These are phyloP conservation scores for Peribolospora baueri DNA, from an alignment of 768 basidiomycete species.

Conservation along the genomic window DNA sequence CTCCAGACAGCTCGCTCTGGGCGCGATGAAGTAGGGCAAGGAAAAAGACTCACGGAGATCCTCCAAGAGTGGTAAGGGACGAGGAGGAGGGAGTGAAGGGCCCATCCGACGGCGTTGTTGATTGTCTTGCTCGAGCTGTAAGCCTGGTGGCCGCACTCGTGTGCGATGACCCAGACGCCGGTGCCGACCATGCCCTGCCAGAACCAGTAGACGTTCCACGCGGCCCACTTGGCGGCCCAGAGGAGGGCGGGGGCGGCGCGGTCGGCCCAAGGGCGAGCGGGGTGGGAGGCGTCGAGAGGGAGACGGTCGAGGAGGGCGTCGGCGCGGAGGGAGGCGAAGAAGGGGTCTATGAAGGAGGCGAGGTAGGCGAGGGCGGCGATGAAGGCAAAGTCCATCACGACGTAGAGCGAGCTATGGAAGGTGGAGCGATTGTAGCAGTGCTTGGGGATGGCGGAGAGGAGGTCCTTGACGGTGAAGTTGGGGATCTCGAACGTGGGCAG, in stretches of 20 bases:
- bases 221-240: slow-evolving; percentile 30
- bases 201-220: slow-evolving; percentile 12
- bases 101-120: slow-evolving; percentile 80
- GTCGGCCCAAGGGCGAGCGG: slow-evolving; percentile 48
- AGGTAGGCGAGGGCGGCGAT: slow-evolving; percentile 44
- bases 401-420: slow-evolving; percentile 46
- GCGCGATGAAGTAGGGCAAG: not conserved
- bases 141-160: slow-evolving; percentile 56
- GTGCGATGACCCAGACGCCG: slow-evolving; percentile 73
- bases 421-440: slow-evolving; percentile 85
- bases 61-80: slow-evolving; percentile 96
- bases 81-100: slow-evolving; percentile 71
- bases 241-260: slow-evolving; percentile 26
- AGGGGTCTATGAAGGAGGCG: slow-evolving; percentile 36
- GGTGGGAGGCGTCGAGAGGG: slow-evolving; percentile 33
- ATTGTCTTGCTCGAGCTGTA: slow-evolving; percentile 77
- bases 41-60: slow-evolving; percentile 29
- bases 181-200: slow-evolving; percentile 51
- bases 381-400: slow-evolving; percentile 50
- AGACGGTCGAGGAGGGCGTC: slow-evolving; percentile 26
- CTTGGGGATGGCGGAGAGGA: slow-evolving; percentile 12
- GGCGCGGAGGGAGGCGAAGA: slow-evolving; percentile 23
- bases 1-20: not conserved
- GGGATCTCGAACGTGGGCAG: slow-evolving; percentile 9
- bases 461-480: slow-evolving; percentile 14